Evolutionary conservation across 345 rosid genomes (phyloP).

Genomic region (Populus tremula): DNA sequence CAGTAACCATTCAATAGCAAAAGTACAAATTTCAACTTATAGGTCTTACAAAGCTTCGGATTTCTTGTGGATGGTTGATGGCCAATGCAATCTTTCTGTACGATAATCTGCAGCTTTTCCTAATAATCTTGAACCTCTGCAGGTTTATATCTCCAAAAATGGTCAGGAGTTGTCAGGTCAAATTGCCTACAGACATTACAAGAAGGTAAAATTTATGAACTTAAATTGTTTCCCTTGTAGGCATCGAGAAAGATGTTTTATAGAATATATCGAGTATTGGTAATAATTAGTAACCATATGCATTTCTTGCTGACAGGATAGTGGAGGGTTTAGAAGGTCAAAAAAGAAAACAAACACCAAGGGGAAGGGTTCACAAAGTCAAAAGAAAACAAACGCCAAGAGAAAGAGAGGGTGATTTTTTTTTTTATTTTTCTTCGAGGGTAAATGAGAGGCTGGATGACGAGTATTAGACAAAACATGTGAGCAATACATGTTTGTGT

Average conservation of each 20-base stretch:
- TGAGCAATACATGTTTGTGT: not conserved
- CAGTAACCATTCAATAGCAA: not conserved
- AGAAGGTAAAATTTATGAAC: conserved; percentile 47
- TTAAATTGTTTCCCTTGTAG: not conserved
- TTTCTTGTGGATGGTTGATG: not conserved
- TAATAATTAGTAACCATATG: not conserved
- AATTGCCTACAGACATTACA: conserved; percentile 69
- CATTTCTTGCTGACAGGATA: conserved; percentile 15
- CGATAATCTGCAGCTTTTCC: conserved; percentile 1
- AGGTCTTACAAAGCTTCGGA: not conserved
- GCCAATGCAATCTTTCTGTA: not conserved
- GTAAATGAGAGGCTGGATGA: no score
- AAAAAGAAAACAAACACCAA: conserved; percentile 21
- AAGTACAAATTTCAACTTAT: conserved; percentile 1
- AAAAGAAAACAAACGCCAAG: conserved; percentile 17
- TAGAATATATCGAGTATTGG: not conserved
- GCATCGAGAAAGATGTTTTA: not conserved
- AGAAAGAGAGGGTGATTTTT: conserved; percentile 17
- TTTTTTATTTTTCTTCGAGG: not conserved
- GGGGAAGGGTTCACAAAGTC: conserved; percentile 29
- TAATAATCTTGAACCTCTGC: conserved; percentile 9
- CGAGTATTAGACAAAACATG: not conserved
- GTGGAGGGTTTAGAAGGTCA: conserved; percentile 26
- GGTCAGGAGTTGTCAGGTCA: conserved; percentile 84
- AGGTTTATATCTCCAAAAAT: conserved; percentile 67